Percentiles rank a stretch among this genome's conserved stretches.
Conservation (phyloP, 1,284 basidiomycete genomes). For the Apiotrichum brassicae region DNA sequence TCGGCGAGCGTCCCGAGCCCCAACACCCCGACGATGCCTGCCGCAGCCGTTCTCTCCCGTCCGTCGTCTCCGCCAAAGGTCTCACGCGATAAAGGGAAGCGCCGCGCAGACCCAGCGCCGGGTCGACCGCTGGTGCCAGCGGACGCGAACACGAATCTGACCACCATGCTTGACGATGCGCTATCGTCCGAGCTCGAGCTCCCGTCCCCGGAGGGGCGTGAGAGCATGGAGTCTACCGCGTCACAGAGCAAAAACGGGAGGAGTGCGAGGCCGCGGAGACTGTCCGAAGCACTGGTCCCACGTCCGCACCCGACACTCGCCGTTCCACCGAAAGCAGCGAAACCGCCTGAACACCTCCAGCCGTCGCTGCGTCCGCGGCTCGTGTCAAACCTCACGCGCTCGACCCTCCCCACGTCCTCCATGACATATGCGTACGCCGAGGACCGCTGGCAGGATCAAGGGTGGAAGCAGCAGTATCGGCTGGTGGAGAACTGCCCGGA, state of each 20-base stretch:
- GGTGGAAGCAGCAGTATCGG: constrained; percentile 1
- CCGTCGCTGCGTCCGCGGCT: constrained; percentile 23
- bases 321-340: constrained; percentile 1
- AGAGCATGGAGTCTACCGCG: background rate
- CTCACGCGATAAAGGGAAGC: constrained; percentile 19
- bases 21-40: background rate
- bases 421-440: constrained; percentile 22
- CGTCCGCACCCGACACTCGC: background rate
- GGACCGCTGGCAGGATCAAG: constrained; percentile 7
- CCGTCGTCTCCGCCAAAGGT: background rate
- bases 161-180: constrained; percentile 26
- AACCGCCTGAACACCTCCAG: constrained; percentile 1
- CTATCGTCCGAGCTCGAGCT: constrained; percentile 26
- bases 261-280: too few relatives aligned
- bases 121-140: background rate
- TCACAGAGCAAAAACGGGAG: background rate
- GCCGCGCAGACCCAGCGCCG: constrained; percentile 12
- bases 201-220: background rate
- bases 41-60: background rate
- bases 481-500: background rate
- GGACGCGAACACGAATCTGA: constrained; percentile 2
- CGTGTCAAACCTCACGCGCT: constrained; percentile 31
- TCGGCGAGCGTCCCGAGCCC: background rate
- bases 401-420: constrained; percentile 33
- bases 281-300: background rate